Base-by-base conservation (phyloP, 805 yeast species). In the Monosporozyma aerobia region DNA sequence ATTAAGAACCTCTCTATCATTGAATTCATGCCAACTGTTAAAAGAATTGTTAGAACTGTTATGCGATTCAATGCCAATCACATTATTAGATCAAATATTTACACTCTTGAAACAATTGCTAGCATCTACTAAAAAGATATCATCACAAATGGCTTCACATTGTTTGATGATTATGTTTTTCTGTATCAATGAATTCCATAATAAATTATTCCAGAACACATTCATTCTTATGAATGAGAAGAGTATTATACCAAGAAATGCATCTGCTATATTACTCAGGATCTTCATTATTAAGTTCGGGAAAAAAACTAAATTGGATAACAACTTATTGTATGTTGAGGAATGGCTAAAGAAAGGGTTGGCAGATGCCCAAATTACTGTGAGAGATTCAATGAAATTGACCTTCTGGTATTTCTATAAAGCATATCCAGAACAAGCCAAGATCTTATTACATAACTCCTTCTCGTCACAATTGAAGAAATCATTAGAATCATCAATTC, bases 1-100 rank as follows among this genome's bases (percentile, higher is more conserved):
- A 0, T 72, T 94, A 53, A 74, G 99, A 62, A 94, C 99, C 0
- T 86, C 97, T 0, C 73, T 94, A 22, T 81, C 90, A 0, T 71
- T 80, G 2, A 79, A 86, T 61, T 87, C 90, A 0, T 86, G 95
- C 62, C 87, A 83, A 53, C 65, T 90, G 22, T 73, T 87, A 10
- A 87, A 86, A 62, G 98, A 90, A 56, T 59, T 80, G 22, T 60
- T 69, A 2, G 58, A 54, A 5, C 54, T 59, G 32, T 54, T 71
- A 23, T 46, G 56, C 2, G 63, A 62, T 35, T 49, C 58, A 25
- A 50, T 70, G 29, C 72, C 72, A 27, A 60, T 65, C 3, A 50
- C 51, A 3, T 45, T 71, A 25, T 61, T 67, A 7, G 76, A 72
- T 51, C 65, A 60, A 23, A 54, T 72, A 14, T 72, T 72, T 44